Conservation (phyloP, 148 eudicot species). For the Vaccinium darrowii region DNA sequence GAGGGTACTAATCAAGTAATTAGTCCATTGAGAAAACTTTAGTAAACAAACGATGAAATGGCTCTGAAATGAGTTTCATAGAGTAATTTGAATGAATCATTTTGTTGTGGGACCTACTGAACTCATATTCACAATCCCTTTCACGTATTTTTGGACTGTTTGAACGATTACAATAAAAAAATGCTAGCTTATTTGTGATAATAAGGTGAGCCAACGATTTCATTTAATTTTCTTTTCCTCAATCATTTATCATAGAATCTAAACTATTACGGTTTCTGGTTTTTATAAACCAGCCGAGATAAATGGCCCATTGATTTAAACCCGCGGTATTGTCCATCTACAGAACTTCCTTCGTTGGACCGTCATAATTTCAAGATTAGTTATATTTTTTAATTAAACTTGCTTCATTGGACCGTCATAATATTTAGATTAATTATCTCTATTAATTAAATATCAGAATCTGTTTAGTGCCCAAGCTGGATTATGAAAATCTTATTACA, state of each 20-base stretch:
- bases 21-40: too few species aligned
- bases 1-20: too few species aligned
- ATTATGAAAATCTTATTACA: conserved; percentile 1
- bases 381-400: neutral
- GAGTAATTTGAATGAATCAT: too few species aligned
- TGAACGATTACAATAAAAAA: neutral
- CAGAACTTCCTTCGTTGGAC: neutral
- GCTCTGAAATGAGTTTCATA: too few species aligned
- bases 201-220: neutral
- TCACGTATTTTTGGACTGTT: neutral
- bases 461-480: neutral
- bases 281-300: neutral
- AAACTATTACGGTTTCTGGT: neutral
- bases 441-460: neutral
- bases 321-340: neutral
- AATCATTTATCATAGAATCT: neutral
- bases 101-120: too few species aligned
- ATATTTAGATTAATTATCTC: too few species aligned
- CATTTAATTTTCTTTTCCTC: neutral
- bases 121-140: too few species aligned
- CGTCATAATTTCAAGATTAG: too few species aligned
- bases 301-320: neutral
- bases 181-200: neutral
- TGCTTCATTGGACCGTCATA: too few species aligned
- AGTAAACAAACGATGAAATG: too few species aligned